Evolutionary conservation across 139 green algal genomes (phyloP), one percentile per base, ranked within the genome.

Genomic region (Ettlia oleoabundans): DNA sequence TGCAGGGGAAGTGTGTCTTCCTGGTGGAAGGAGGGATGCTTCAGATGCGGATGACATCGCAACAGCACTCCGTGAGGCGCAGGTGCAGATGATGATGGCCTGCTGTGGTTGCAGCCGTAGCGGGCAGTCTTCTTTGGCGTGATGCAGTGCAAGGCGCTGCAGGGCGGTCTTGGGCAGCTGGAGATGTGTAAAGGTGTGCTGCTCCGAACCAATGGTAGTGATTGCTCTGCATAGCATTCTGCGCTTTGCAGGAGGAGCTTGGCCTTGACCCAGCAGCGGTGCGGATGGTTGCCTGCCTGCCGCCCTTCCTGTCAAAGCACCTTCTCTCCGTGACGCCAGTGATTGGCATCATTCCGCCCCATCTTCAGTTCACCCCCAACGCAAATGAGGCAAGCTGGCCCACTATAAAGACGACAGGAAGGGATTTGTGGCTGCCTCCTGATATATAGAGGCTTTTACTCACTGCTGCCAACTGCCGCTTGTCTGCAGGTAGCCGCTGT

Each of bases 1-100:
- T 58, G 35, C 53, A 80, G 90, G 90, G 18, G 92, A 96, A 85
- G 90, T 95, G 2, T 93, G 89, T 71, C 86, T 95, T n/a, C 93
- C 93, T 2, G 93, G 93, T 5, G 93, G 93, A 37, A 96, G 95
- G 80, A 78, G 89, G 0, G 93, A 96, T 53, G 62, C 73, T 0
- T 82, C 28, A 1, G 93, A 96, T 61, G n/a, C 26, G 0, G 79
- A 91, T 68, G 89, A 96, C 72, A 85, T 86, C 2, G 82, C 78
- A 21, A 94, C 90, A 15, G 93, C 93, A 1, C 68, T 94, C 63
- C 77, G 93, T 26, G 93, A 96, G 55, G 91, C 93, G 19, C 30
- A 80, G 73, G 73, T 80, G 22, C n/a, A n/a, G n/a, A n/a, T n/a
- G n/a, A n/a, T n/a, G n/a, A n/a, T n/a, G n/a, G n/a, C n/a, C n/a